Evolutionary conservation across 805 yeast species (phyloP).

Genomic region (Candida peoriensis): DNA sequence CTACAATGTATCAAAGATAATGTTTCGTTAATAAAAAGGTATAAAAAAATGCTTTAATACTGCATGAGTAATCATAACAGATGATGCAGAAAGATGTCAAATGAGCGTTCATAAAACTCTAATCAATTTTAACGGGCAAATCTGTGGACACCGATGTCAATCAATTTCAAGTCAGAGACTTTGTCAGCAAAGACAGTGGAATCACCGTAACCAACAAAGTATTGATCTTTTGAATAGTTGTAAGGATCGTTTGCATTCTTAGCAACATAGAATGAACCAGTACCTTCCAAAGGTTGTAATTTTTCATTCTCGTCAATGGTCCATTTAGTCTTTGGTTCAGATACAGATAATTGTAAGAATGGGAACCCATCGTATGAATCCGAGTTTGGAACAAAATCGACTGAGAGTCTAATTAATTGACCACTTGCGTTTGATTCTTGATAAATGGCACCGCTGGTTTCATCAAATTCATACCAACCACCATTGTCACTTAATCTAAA

Average conservation of each 20-base stretch:
- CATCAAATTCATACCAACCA: constrained; percentile 5
- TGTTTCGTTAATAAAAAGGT: no score
- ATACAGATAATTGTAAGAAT: constrained; percentile 10
- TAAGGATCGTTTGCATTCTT: constrained; percentile 42
- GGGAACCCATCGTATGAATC: constrained; percentile 9
- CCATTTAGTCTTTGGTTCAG: constrained; percentile 11
- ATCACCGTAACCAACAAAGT: constrained; percentile 21
- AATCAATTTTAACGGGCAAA: constrained; percentile 3
- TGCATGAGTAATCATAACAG: not conserved
- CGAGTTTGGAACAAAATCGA: constrained; percentile 1
- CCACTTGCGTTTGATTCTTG: no score
- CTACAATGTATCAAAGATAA: no score
- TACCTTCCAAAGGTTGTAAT: constrained; percentile 25
- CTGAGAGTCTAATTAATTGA: no score
- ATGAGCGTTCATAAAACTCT: not conserved
- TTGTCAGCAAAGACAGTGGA: not conserved
- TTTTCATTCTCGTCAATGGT: constrained; percentile 19
- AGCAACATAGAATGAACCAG: constrained; percentile 33
- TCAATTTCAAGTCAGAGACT: constrained; percentile 1
- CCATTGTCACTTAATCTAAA: constrained; percentile 12
- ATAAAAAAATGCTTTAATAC: no score
- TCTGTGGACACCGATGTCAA: not conserved
- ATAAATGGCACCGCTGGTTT: constrained; percentile 6
- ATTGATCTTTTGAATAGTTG: constrained; percentile 27
- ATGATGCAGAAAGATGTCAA: not conserved